Conservation (phyloP, 2,329 filamentous ascomycete genomes). For the Aspergillus ruber region DNA sequence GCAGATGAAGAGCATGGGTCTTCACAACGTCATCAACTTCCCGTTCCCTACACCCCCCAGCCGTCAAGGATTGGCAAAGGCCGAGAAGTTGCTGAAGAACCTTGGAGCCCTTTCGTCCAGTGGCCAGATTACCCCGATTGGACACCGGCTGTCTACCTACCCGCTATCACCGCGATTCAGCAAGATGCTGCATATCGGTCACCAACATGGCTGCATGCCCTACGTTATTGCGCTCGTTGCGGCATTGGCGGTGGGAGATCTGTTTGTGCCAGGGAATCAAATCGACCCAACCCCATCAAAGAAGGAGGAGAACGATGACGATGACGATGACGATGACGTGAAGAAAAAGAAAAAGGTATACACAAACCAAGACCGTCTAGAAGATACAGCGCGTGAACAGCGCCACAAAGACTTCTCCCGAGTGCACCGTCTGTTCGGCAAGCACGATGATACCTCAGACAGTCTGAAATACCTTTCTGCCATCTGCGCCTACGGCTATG, state of each 20-base stretch:
- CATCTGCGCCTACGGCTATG: conserved; percentile 77
- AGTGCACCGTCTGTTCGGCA: conserved; percentile 71
- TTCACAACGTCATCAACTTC: conserved; percentile 86
- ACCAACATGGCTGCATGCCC: conserved; percentile 72
- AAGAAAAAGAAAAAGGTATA: conserved; percentile 40
- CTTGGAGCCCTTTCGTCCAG: conserved; percentile 68
- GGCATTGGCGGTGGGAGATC: conserved; percentile 76
- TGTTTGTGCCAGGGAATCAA: conserved; percentile 79
- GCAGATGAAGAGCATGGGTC: conserved; percentile 89
- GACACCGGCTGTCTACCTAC: conserved; percentile 77
- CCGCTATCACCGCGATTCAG: conserved; percentile 86
- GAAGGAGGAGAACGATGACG: neutral
- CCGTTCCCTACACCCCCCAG: conserved; percentile 91
- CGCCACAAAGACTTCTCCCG: conserved; percentile 61
- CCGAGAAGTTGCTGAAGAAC: conserved; percentile 80
- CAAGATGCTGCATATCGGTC: conserved; percentile 83
- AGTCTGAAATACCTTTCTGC: conserved; percentile 86
- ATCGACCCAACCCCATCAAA: conserved; percentile 55
- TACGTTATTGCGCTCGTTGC: conserved; percentile 87
- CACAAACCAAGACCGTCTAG: conserved; percentile 60
- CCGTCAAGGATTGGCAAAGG: conserved; percentile 65
- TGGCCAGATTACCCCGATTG: conserved; percentile 71
- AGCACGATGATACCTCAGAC: conserved; percentile 75
- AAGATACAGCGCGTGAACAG: conserved; percentile 63
- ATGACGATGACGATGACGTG: neutral